Percentiles rank a stretch among this genome's conserved stretches.
These are phyloP conservation scores for Colletotrichum sp. DNA, from an alignment of 2,329 filamentous ascomycete species.

Conservation along the genomic window DNA sequence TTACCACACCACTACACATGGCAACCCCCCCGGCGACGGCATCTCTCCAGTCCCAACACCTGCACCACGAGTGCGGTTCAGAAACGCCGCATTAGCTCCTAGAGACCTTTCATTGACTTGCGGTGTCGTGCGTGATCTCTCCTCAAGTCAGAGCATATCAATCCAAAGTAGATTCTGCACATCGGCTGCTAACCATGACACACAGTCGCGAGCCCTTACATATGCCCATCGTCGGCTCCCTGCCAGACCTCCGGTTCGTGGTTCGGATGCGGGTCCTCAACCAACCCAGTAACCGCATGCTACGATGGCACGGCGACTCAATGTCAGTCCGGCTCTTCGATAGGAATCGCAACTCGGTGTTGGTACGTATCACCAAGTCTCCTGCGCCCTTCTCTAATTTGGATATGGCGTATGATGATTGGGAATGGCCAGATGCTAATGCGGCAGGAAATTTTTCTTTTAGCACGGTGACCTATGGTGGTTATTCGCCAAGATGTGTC, in stretches of 20 bases:
- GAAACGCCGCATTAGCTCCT: not conserved
- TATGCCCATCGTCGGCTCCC: not conserved
- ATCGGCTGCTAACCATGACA: not conserved
- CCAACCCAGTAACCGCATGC: not conserved
- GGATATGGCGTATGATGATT: not conserved
- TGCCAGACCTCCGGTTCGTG: not conserved
- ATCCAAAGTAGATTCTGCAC: not conserved
- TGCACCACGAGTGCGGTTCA: not conserved
- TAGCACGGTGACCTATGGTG: not conserved
- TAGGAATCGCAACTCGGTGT: not conserved
- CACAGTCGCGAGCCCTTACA: not conserved
- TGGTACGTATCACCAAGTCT: not conserved
- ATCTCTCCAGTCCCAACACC: not conserved
- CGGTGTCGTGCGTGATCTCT: not conserved
- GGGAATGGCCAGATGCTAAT: not conserved
- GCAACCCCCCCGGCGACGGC: not conserved
- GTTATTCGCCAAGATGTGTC: not conserved
- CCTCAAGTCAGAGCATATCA: accelerated
- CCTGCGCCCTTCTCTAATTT: too few species aligned
- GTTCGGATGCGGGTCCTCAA: not conserved
- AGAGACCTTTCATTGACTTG: not conserved
- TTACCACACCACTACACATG: not conserved
- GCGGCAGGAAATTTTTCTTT: not conserved
- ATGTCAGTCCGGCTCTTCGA: not conserved
- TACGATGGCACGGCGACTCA: not conserved